Percentiles rank a stretch among this genome's conserved stretches.
These are phyloP conservation scores for Amanita brunnescens DNA, from an alignment of 768 basidiomycete genomes.

Conservation along the genomic window DNA sequence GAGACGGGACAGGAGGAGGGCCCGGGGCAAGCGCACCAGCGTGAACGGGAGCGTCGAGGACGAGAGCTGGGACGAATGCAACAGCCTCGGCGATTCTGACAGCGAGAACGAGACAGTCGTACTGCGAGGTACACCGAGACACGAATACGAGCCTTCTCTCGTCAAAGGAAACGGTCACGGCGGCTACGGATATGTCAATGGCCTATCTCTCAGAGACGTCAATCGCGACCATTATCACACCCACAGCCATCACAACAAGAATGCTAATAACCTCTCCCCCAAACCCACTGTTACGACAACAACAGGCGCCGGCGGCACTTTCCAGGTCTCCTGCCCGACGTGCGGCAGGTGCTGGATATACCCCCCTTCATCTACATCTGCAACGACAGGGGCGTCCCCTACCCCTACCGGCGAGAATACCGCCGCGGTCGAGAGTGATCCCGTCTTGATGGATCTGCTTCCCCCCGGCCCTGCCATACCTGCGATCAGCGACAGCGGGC, in stretches of 20 bases:
- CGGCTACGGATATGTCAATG: neutral
- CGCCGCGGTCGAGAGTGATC: neutral
- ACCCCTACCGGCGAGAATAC: neutral
- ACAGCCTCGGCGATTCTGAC: neutral
- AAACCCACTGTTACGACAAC: conserved; percentile 1
- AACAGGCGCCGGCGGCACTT: neutral
- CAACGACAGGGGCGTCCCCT: conserved; percentile 3
- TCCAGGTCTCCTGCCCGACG: conserved; percentile 29
- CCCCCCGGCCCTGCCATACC: neutral
- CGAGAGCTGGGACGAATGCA: neutral
- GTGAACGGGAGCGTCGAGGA: neutral
- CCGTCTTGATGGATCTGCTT: neutral
- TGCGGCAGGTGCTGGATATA: conserved; percentile 36
- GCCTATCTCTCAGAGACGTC: neutral
- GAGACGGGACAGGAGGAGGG: conserved; percentile 19
- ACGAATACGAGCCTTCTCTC: neutral
- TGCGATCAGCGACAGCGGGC: conserved; percentile 4
- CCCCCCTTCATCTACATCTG: conserved; percentile 14
- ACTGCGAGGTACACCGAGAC: neutral
- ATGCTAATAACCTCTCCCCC: neutral
- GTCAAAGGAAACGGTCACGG: neutral
- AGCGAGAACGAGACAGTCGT: neutral
- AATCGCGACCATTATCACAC: neutral
- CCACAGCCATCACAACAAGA: neutral
- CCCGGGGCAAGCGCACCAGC: neutral